Base-by-base conservation (phyloP, 257 asterid genomes). In the Petrea volubilis region DNA sequence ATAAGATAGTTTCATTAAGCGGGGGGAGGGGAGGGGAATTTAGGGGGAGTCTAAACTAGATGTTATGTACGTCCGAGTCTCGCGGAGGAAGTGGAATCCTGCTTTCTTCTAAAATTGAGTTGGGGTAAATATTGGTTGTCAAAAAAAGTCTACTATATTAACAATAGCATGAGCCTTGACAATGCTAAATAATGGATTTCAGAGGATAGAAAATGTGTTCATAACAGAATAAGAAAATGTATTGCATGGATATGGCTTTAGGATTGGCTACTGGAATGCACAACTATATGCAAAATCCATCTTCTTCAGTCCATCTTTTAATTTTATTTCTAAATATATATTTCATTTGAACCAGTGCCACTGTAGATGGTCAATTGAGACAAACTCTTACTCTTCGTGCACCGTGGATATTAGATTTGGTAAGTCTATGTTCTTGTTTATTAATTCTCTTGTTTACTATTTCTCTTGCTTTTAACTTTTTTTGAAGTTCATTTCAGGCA, bases 321-420 rank as follows among this genome's bases (percentile, higher is more conserved):
- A 10, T 43, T 27, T 63, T 20, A 50, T 31, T 46, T 55, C 58
- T 62, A 34, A 68, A 24, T 69, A 52, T 25, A 47, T 60, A 59
- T 78, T 34, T 49, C 43, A 62, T 40, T 34, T 80, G 63, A 81
- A 67, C 59, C 93, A 93, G 98, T 84, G 85, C 68, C 98, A 93
- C 67, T 87, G 92, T 65, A 82, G 84, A 79, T 93, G 97, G 97
- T 77, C 74, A 12, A 29, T 89, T 20, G 84, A 83, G 85, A 85
- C 92, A 6, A 79, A 76, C 41, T 78, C 94, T 6, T 90, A 89
- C 53, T 86, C 90, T 74, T 87, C 80, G 0, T 90, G 96, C 84
- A 64, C 65, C 28, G 69, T 93, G 70, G 94, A 88, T 78, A 86
- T 91, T 73, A 81, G 79, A 78, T 96, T 84, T 72, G 98, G 98